Evolutionary conservation across 768 basidiomycete species (phyloP), one percentile per base, ranked within the genome.

Genomic region (Termitomyces sp.): DNA sequence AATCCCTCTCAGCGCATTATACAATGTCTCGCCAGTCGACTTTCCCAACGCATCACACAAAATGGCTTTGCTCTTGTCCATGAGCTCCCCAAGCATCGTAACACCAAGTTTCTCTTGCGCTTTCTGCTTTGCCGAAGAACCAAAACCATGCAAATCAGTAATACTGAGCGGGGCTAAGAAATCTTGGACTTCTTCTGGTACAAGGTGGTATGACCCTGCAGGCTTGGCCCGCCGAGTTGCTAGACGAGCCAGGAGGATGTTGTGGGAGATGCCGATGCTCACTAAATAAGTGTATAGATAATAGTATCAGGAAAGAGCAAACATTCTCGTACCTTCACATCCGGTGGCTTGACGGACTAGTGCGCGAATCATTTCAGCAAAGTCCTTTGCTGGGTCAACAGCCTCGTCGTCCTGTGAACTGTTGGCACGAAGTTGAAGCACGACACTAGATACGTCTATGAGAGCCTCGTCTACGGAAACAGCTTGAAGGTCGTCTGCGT

Each of bases 391-490:
- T 5, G 83, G 81, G 66, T 95, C 90, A 17, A 72, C 69, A 36
- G 72, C 51, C 14, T 47, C 61, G 1, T 69, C 65, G 14, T 69
- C 71, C 52, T 71, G 65, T 4, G 67, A 68, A 29, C 64, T 67
- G 63, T 71, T 71, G 25, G 61, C 65, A 52, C 70, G 72, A 43
- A 75, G 70, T 62, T 77, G 80, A 12, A 75, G 78, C 45, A 91
- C 81, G 0, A 81, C 77, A 4, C 75, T 81, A 0, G 92, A 88
- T 15, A 96, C 92, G 60, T 98, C 96, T 62, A 98, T 86, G 29
- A 98, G 81, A 0, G 94, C 96, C 71, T 99, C 97, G 63, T 99
- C 97, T 5, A 98, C 92, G 2, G 94, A 96, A 15, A 98, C 96
- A 2, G 96, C 95, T 74, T 98, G 89, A 3, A 98, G 78, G 66